phyloP scores from a whole-genome alignment of 192 early-diverging fungal genomes.

The Lunasporangiospora selenospora region DNA sequence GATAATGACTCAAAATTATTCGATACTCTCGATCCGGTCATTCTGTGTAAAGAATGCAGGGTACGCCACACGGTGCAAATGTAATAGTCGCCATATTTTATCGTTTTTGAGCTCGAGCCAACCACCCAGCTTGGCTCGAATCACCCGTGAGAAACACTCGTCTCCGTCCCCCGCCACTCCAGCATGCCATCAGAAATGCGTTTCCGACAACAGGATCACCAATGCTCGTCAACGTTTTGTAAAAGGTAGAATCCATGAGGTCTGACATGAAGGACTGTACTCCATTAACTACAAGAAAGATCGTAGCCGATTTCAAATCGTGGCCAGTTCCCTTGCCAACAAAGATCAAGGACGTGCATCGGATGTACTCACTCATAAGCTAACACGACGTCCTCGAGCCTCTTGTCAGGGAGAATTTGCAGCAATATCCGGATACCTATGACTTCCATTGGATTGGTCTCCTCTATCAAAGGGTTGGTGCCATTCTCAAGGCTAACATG shows the following conservation, averaged over 20 bases:
- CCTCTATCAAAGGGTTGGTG: not conserved
- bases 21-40: too few species aligned
- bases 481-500: slow-evolving; percentile 22
- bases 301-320: slow-evolving; percentile 12
- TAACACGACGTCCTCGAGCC: slow-evolving; percentile 2
- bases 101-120: too few species aligned
- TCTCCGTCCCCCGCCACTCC: too few species aligned
- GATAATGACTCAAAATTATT: too few species aligned
- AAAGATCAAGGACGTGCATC: slow-evolving; percentile 7
- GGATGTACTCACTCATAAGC: slow-evolving; percentile 25
- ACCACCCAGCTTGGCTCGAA: too few species aligned
- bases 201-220: slow-evolving; percentile 6
- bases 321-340: slow-evolving; percentile 8
- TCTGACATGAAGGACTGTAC: slow-evolving; percentile 6
- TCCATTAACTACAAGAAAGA: slow-evolving; percentile 22
- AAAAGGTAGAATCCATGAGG: slow-evolving; percentile 1
- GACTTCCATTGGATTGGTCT: slow-evolving; percentile 4
- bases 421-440: slow-evolving; percentile 20
- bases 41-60: too few species aligned
- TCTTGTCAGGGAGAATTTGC: slow-evolving; percentile 15
- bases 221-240: slow-evolving; percentile 13
- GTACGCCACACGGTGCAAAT: too few species aligned
- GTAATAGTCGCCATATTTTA: too few species aligned
- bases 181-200: slow-evolving; percentile 14
- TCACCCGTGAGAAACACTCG: too few species aligned